These are phyloP conservation scores for Erythrobasidium yunnanense DNA, from an alignment of 768 basidiomycete species.

Conservation along the genomic window DNA sequence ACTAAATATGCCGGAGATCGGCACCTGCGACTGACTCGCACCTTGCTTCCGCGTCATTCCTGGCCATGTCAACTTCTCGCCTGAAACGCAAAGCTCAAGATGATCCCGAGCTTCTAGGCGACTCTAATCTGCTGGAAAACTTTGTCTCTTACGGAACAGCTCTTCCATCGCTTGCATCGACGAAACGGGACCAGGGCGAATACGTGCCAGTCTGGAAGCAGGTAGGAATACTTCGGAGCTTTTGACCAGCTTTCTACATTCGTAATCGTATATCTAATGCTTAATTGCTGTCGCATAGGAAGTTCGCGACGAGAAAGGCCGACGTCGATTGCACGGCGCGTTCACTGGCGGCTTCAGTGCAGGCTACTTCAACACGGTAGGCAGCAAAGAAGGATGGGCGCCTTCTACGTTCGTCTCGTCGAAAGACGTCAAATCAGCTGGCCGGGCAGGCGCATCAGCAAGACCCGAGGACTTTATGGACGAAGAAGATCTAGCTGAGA, in stretches of 20 bases:
- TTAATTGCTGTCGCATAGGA: constrained; percentile 99
- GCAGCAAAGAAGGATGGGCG: constrained; percentile 97
- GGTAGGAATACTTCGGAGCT: constrained; percentile 47
- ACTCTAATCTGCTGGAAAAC: constrained; percentile 62
- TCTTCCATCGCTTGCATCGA: constrained; percentile 69
- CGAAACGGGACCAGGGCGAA: constrained; percentile 79
- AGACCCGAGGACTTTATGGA: constrained; percentile 96
- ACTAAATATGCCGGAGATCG: too few relatives aligned
- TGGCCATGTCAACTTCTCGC: constrained; percentile 39
- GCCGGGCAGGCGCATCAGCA: constrained; percentile 38
- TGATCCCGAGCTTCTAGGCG: constrained; percentile 50
- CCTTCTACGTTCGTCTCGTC: constrained; percentile 81
- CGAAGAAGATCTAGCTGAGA: constrained; percentile 83
- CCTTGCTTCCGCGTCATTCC: too few relatives aligned
- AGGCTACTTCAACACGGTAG: constrained; percentile 91
- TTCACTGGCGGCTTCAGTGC: constrained; percentile 98
- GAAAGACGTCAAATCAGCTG: background rate
- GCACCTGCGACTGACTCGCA: too few relatives aligned
- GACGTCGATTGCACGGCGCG: constrained; percentile 87
- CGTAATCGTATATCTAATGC: too few relatives aligned
- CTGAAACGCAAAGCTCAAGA: constrained; percentile 78
- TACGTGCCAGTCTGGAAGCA: constrained; percentile 98
- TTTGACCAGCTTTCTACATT: constrained; percentile 44
- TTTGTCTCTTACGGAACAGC: constrained; percentile 91
- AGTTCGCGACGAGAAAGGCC: constrained; percentile 87